Evolutionary conservation across 192 early-diverging fungal species (phyloP).

Genomic region (Geosiphon pyriformis): DNA sequence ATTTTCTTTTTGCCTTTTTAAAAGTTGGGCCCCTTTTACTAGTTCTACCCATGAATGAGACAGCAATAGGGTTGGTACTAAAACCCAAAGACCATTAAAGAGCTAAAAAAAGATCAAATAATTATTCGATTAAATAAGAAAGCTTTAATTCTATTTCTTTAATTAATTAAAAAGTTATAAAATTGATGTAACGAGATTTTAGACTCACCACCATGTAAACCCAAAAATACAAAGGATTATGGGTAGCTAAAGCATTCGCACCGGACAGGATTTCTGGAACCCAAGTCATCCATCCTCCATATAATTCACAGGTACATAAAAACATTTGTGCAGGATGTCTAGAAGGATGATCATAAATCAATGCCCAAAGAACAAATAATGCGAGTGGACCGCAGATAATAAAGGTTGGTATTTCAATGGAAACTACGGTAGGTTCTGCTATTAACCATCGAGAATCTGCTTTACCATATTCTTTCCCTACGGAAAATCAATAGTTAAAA

Average conservation of each 20-base stretch:
- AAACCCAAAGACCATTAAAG: slow-evolving; percentile 35
- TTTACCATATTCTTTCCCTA: slow-evolving; percentile 36
- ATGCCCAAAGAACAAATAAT: slow-evolving; percentile 15
- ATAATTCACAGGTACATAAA: slow-evolving; percentile 26
- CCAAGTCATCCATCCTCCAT: slow-evolving; percentile 35
- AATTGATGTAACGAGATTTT: neutral
- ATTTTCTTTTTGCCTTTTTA: too few relatives aligned
- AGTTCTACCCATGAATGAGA: slow-evolving; percentile 24
- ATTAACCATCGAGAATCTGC: slow-evolving; percentile 30
- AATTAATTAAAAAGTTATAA: too few relatives aligned
- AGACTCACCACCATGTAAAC: slow-evolving; percentile 29
- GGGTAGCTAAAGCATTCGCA: slow-evolving; percentile 19
- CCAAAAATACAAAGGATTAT: slow-evolving; percentile 24
- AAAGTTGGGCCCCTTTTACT: too few relatives aligned
- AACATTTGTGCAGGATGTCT: slow-evolving; percentile 28
- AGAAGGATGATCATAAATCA: slow-evolving; percentile 23
- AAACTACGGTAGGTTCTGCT: slow-evolving; percentile 28
- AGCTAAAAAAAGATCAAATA: slow-evolving; percentile 18
- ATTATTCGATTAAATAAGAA: neutral
- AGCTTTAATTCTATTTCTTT: neutral
- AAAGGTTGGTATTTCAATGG: slow-evolving; percentile 30
- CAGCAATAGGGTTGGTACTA: slow-evolving; percentile 25
- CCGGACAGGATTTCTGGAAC: slow-evolving; percentile 32
- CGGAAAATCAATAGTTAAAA: too few relatives aligned
- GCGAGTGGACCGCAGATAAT: slow-evolving; percentile 22